Evolutionary conservation across 768 basidiomycete species (phyloP), one percentile per base, ranked within the genome.

Genomic region (Psilocybe subaeruginosa): DNA sequence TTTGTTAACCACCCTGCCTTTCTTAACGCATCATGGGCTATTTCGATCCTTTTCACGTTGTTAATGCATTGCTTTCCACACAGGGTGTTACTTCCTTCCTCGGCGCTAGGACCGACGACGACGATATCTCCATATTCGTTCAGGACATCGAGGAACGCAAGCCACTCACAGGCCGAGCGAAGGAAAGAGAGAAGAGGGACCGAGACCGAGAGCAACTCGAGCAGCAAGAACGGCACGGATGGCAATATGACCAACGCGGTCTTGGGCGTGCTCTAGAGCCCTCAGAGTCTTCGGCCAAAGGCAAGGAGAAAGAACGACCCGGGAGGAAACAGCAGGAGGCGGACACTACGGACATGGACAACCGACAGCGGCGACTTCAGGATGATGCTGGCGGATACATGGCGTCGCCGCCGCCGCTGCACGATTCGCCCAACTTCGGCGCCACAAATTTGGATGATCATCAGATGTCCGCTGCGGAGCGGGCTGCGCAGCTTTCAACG

Each of bases 101-200:
- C 58, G 78, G 79, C 54, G 73, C 76, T 1, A 75, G 77, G 48
- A 83, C 84, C 5, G 89, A 92, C 63, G 89, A 92, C 65, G 90
- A 91, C 64, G 91, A 92, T 54, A 85, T 93, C 30, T 91, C 90
- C 4, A 77, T 82, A 11, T 93, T 92, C 66, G 88, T 93, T 45
- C 87, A 89, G 68, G 88, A 92, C 50, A 91, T 91, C 53, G 91
- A 91, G 66, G 76, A 83, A 27, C 80, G 89, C 27, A 87, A 86
- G 67, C 90, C 91, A 3, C 76, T 93, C 54, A 77, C 77, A 11
- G 80, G 83, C 31, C 71, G 79, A 30, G 67, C 60, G 56, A 76
- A 72, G 60, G 73, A 71, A 41, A 59, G 63, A 39, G 66, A 64
- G 59, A 64, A 66, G 56, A 23, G 41, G 23, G 68, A 63, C 39